phyloP scores from a whole-genome alignment of 805 yeast genomes.

The Sungouiella thailandica region DNA sequence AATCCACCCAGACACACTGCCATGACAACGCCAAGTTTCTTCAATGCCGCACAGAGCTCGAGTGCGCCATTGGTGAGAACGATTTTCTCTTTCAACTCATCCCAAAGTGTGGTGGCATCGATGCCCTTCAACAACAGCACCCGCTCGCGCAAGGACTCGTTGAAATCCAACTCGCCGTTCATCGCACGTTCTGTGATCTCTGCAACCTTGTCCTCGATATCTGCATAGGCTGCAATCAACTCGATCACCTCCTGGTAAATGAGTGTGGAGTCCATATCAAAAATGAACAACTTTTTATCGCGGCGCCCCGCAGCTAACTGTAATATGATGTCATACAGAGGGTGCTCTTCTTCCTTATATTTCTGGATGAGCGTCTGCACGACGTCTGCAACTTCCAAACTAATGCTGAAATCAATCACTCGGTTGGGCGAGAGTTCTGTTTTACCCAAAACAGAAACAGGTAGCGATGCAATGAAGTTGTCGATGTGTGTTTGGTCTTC shows the following conservation, averaged over 20 bases:
- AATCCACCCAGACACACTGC: constrained; percentile 97
- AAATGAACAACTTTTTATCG: constrained; percentile 62
- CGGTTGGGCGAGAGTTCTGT: constrained; percentile 12
- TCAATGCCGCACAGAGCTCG: constrained; percentile 62
- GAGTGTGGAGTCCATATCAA: constrained; percentile 97
- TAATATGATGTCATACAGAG: constrained; percentile 27
- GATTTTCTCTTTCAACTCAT: constrained; percentile 64
- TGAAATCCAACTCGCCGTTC: constrained; percentile 95
- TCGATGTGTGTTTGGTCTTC: constrained; percentile 9
- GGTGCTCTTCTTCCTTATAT: constrained; percentile 4
- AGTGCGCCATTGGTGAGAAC: constrained; percentile 80
- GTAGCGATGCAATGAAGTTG: constrained; percentile 7
- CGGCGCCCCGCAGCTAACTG: constrained; percentile 23
- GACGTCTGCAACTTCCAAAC: constrained; percentile 11
- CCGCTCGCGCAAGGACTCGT: constrained; percentile 69
- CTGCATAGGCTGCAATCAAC: constrained; percentile 89
- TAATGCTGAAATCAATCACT: constrained; percentile 15
- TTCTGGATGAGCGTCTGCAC: constrained; percentile 8
- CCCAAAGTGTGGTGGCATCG: constrained; percentile 67
- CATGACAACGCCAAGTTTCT: constrained; percentile 55
- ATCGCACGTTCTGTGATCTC: constrained; percentile 89
- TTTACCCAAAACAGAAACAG: constrained; percentile 8
- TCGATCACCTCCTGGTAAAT: constrained; percentile 97
- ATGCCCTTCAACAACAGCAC: constrained; percentile 82
- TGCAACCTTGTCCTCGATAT: constrained; percentile 81